Conservation (phyloP, 176 grass and related monocot genomes). For the Carex myosuroides region DNA sequence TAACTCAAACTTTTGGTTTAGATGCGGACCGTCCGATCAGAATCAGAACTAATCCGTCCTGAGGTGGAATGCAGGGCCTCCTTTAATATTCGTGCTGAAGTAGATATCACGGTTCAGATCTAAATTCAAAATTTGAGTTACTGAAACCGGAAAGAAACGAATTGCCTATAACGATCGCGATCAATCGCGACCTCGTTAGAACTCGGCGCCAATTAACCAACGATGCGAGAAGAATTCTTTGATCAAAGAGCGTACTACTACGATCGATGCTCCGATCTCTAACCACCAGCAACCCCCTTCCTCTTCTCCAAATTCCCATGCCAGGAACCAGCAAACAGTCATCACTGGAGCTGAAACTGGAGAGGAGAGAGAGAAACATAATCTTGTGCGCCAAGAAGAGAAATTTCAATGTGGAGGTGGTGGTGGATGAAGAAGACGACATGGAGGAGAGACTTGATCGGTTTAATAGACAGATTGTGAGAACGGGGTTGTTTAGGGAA, state of each 20-base stretch:
- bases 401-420: conserved; percentile 58
- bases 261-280: conserved; percentile 21
- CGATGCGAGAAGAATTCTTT: neutral
- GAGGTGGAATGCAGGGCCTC: no score
- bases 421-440: conserved; percentile 37
- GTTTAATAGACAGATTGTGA: conserved; percentile 48
- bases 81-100: no score
- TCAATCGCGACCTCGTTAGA: neutral
- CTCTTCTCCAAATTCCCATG: neutral
- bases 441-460: conserved; percentile 35
- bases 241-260: neutral
- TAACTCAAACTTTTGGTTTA: no score
- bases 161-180: no score
- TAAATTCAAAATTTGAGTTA: no score
- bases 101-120: no score
- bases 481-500: conserved; percentile 59
- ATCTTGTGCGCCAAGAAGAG: conserved; percentile 32
- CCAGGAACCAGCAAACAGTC: neutral
- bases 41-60: no score
- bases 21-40: no score
- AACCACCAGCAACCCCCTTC: neutral
- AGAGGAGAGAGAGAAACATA: neutral
- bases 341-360: neutral
- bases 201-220: neutral
- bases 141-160: neutral